These are phyloP conservation scores for Penicillium maclennaniae DNA, from an alignment of 495 filamentous ascomycete genomes.

Conservation along the genomic window DNA sequence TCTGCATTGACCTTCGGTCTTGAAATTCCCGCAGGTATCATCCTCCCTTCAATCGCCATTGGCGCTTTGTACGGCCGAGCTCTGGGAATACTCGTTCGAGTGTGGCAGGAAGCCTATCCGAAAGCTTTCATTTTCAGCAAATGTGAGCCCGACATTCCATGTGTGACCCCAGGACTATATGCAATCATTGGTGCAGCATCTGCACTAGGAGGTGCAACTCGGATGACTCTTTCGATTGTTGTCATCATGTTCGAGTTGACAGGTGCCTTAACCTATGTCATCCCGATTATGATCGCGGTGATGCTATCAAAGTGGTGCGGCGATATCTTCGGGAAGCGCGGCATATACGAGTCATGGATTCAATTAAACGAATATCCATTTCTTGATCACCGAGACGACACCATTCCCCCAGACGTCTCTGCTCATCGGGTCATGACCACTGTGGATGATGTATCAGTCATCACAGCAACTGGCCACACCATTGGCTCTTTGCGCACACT, in stretches of 20 bases:
- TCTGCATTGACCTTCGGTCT: slow-evolving; percentile 90
- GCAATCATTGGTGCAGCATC: slow-evolving; percentile 97
- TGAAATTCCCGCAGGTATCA: slow-evolving; percentile 95
- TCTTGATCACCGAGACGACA: slow-evolving; percentile 88
- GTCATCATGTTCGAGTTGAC: slow-evolving; percentile 99
- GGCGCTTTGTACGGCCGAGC: slow-evolving; percentile 91
- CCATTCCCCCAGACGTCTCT: slow-evolving; percentile 74
- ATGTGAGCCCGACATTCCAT: slow-evolving; percentile 85
- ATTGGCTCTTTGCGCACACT: slow-evolving; percentile 67
- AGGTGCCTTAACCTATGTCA: slow-evolving; percentile 90
- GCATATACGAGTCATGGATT: slow-evolving; percentile 98
- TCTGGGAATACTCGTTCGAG: slow-evolving; percentile 81
- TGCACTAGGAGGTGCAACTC: slow-evolving; percentile 89
- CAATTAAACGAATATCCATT: slow-evolving; percentile 95
- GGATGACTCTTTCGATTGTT: slow-evolving; percentile 95
- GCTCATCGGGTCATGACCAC: slow-evolving; percentile 86
- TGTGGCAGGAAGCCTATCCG: slow-evolving; percentile 80
- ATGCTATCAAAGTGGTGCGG: slow-evolving; percentile 99
- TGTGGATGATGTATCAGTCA: slow-evolving; percentile 82
- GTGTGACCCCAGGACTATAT: slow-evolving; percentile 91
- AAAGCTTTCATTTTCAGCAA: slow-evolving; percentile 69
- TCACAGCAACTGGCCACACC: slow-evolving; percentile 81
- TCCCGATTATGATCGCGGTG: slow-evolving; percentile 99
- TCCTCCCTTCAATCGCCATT: slow-evolving; percentile 95
- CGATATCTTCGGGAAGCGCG: slow-evolving; percentile 88